phyloP scores from a whole-genome alignment of 345 rosid genomes.

The Ailanthus altissimus region DNA sequence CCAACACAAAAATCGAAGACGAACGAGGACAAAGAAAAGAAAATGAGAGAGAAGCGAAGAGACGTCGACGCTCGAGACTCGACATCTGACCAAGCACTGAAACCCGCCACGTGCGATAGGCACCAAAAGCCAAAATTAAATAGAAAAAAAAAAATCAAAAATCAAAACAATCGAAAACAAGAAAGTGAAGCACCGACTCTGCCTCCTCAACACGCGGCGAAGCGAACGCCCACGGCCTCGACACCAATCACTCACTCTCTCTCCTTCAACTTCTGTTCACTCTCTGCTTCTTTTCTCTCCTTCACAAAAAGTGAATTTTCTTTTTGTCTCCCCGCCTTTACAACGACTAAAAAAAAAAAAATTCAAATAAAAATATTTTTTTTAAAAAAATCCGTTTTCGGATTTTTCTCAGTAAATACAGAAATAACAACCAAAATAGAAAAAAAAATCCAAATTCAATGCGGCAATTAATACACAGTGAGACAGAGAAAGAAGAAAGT shows the following conservation, averaged over 20 bases:
- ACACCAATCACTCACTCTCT: slow-evolving; percentile 21
- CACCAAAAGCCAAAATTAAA: too few species aligned
- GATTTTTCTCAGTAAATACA: not conserved
- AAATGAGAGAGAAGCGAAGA: not conserved
- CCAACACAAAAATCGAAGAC: not conserved
- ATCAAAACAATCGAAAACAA: not conserved
- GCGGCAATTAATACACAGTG: not conserved
- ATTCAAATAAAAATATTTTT: not conserved
- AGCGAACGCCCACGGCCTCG: slow-evolving; percentile 27
- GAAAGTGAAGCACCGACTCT: not conserved
- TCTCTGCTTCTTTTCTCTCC: not conserved
- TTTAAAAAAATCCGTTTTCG: slow-evolving; percentile 8
- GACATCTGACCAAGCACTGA: not conserved
- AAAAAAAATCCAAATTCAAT: not conserved
- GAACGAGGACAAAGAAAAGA: not conserved
- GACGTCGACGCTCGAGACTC: not conserved
- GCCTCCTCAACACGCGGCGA: slow-evolving; percentile 45
- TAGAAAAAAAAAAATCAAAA: too few species aligned
- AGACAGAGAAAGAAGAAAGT: not conserved
- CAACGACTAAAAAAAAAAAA: not conserved
- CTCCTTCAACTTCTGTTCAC: too few species aligned
- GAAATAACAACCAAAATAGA: not conserved
- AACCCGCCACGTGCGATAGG: not conserved
- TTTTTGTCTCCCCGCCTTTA: slow-evolving; percentile 1
- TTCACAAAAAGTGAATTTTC: not conserved